A percentile compares a stretch with the other conserved stretches of the same genome.
Conservation (phyloP, 192 early-diverging fungal genomes). For the Coemansia sp. region DNA sequence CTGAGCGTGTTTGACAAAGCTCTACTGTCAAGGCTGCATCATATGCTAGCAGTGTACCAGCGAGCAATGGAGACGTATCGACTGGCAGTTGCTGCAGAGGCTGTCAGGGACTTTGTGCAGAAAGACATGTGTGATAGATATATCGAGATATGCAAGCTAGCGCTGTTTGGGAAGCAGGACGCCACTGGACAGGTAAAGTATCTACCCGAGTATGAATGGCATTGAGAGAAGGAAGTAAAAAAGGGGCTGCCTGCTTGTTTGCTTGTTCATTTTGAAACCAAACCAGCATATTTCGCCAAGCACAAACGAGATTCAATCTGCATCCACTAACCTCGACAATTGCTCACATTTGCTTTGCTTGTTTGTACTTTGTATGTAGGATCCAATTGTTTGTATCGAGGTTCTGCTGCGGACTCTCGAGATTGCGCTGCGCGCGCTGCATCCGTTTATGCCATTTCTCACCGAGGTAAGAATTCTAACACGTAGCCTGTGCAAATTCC, state of each 20-base stretch:
- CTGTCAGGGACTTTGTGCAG: conserved; percentile 82
- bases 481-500: not conserved
- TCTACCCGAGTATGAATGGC: not conserved
- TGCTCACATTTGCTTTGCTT: not conserved
- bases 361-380: conserved; percentile 23
- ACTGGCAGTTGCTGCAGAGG: conserved; percentile 75
- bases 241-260: not conserved
- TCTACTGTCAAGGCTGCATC: conserved; percentile 78
- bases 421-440: conserved; percentile 69
- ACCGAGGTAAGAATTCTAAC: conserved; percentile 72
- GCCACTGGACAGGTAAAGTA: conserved; percentile 55
- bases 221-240: not conserved
- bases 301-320: no score
- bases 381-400: conserved; percentile 28
- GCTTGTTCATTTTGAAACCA: not conserved
- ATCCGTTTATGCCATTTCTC: conserved; percentile 98
- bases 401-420: conserved; percentile 43
- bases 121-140: conserved; percentile 95
- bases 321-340: no score
- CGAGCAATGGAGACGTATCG: conserved; percentile 65
- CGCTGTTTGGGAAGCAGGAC: conserved; percentile 61
- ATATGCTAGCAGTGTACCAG: conserved; percentile 65
- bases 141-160: conserved; percentile 81
- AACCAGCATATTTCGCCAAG: no score
- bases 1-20: conserved; percentile 77